Base-by-base conservation (phyloP, 148 eudicot genomes). In the Fagopyrum tataricum region DNA sequence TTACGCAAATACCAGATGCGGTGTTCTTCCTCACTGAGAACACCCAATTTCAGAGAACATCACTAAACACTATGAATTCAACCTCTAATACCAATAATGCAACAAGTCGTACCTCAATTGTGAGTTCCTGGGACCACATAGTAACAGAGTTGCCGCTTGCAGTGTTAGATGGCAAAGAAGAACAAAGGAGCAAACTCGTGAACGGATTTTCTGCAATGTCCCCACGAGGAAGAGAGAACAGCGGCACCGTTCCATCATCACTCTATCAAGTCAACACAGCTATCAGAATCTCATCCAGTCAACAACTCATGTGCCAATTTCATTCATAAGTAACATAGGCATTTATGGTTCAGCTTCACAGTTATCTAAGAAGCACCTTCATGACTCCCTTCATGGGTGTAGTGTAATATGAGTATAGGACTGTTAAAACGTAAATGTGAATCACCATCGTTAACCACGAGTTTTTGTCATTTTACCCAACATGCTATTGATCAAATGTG, bases 221-320 rank as follows among this genome's bases (percentile, higher is more conserved):
- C 74, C 82, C 85, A 76, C 88, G 97, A 72, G 99, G 99, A 80
- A 90, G 75, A 68, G 97, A 95, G 78, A 87, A 90, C 68, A 92
- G 58, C 10, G 96, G 96, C 83, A 83, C 88, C 51, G 79, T 78
- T 77, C 84, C 90, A 72, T 86, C 88, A 61, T 86, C 89, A 78
- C 78, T 88, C 99, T 95, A 81, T 62, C 74, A 78, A 67, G 68
- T 67, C 43, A 46, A 64, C 18, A 39, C 69, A 64, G 0, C 58
- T 41, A 46, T 61, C 26, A 74, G 76, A 43, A 43, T 39, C 69
- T 64, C 69, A 64, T 14, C 42, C 37, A 14, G 3, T 64, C 20
- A 64, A 26, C 40, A 61, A 26, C 17, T 61, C 41, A 31, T 21
- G 9, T 31, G 67, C 67, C 67, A 61, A 21, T 61, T 21, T 26